phyloP scores from a whole-genome alignment of 139 green algal species.

The Deuterostichococcus epilithicus region DNA sequence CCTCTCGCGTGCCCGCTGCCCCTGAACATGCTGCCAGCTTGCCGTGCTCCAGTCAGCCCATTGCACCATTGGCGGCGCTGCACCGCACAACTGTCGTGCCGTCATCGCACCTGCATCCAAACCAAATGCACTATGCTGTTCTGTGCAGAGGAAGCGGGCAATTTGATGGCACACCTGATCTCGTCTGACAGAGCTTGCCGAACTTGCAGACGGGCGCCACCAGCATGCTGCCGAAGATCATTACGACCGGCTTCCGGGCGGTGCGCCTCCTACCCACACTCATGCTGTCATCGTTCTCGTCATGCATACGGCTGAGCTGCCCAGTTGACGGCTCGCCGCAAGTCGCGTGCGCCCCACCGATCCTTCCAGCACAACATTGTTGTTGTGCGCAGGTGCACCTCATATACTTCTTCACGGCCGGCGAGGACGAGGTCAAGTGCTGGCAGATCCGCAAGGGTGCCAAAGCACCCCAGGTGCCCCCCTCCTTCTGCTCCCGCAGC shows the following conservation, averaged over 20 bases:
- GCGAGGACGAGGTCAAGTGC: constrained; percentile 93
- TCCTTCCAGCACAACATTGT: too few species aligned
- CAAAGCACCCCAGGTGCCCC: constrained; percentile 78
- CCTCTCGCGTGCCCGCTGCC: background rate
- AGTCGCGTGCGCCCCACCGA: too few species aligned
- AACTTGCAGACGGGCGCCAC: constrained; percentile 26
- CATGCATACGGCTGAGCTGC: background rate
- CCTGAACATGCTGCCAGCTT: background rate
- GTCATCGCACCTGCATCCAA: background rate
- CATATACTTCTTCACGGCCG: constrained; percentile 99
- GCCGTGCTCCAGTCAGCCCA: background rate
- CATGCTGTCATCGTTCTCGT: too few species aligned
- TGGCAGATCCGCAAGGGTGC: constrained; percentile 86
- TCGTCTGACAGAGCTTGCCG: too few species aligned
- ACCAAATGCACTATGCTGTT: background rate
- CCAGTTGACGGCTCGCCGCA: constrained; percentile 27
- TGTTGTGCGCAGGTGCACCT: too few species aligned
- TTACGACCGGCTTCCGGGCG: constrained; percentile 89
- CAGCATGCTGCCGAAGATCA: constrained; percentile 89
- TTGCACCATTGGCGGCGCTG: background rate
- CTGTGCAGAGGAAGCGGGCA: too few species aligned
- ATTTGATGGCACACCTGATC: too few species aligned
- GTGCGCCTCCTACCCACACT: too few species aligned
- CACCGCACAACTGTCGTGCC: too few species aligned
- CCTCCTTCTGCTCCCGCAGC: too few species aligned